Conservation (phyloP, 768 basidiomycete species). For the Lactifluus subvellereus region DNA sequence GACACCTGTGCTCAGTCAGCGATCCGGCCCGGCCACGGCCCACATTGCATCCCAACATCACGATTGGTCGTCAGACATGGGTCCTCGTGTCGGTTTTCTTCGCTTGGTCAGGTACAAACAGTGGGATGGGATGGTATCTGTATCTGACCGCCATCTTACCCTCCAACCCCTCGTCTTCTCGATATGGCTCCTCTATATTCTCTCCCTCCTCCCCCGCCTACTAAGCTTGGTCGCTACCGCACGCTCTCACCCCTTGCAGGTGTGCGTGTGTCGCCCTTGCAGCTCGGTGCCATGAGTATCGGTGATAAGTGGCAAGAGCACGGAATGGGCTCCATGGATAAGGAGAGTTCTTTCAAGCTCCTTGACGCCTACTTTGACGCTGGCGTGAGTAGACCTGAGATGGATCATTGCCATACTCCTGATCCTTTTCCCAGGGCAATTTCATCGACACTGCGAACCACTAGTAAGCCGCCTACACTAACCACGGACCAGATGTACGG, state of each 20-base stretch:
- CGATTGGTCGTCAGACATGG: too few relatives aligned
- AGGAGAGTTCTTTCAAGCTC: conserved; percentile 39
- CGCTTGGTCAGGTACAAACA: neutral
- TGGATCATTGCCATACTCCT: conserved; percentile 29
- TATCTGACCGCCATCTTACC: neutral
- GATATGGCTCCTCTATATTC: neutral
- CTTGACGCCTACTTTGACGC: conserved; percentile 41
- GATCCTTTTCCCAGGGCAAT: conserved; percentile 41
- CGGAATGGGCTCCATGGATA: conserved; percentile 40
- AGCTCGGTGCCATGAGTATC: conserved; percentile 45
- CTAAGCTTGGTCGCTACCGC: conserved; percentile 35
- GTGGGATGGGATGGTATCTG: neutral
- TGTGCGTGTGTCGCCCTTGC: conserved; percentile 44
- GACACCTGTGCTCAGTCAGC: too few relatives aligned
- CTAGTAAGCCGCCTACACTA: conserved; percentile 32
- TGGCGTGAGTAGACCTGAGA: conserved; percentile 40
- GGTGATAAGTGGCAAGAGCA: conserved; percentile 38
- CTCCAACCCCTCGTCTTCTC: neutral
- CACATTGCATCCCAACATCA: too few relatives aligned
- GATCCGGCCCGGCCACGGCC: too few relatives aligned
- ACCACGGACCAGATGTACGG: neutral
- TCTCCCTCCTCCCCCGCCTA: neutral
- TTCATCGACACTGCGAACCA: conserved; percentile 45
- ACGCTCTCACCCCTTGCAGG: conserved; percentile 37
- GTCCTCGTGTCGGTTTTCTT: too few relatives aligned